Percentiles rank a stretch among this genome's conserved stretches.
Evolutionary conservation across 1,284 basidiomycete species (phyloP).

Genomic region (Chalciporus sp.): DNA sequence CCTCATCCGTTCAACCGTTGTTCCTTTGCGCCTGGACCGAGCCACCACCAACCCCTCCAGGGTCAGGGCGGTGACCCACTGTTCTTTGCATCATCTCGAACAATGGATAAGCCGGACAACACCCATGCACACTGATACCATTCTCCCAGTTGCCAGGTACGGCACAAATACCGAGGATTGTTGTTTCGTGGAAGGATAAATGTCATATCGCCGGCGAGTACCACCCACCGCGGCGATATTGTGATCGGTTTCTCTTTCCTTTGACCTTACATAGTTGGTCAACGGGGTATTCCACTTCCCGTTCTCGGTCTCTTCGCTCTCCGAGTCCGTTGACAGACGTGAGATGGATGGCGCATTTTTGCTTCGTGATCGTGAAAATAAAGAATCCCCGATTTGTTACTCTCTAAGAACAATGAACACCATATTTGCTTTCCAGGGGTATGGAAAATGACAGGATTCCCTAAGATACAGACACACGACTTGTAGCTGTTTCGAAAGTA

Average conservation of each 20-base stretch:
- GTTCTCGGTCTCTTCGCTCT: background rate
- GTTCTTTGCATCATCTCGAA: background rate
- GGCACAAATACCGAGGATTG: background rate
- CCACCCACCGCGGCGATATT: background rate
- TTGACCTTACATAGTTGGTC: background rate
- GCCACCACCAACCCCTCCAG: background rate
- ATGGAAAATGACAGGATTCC: background rate
- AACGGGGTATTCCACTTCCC: background rate
- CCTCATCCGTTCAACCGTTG: constrained; percentile 12
- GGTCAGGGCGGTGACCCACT: background rate
- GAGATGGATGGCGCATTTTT: background rate
- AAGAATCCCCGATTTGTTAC: background rate
- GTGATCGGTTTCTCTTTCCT: background rate
- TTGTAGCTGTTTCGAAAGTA: background rate
- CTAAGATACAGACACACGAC: background rate
- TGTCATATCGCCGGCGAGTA: constrained; percentile 1
- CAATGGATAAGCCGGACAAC: background rate
- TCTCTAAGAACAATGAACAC: background rate
- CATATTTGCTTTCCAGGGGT: background rate
- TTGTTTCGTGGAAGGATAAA: background rate
- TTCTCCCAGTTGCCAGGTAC: constrained; percentile 26
- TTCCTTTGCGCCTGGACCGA: constrained; percentile 26
- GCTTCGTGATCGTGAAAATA: background rate
- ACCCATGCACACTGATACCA: background rate
- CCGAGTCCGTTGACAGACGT: background rate